phyloP scores from a whole-genome alignment of 345 rosid genomes.

The Salix purpurea region DNA sequence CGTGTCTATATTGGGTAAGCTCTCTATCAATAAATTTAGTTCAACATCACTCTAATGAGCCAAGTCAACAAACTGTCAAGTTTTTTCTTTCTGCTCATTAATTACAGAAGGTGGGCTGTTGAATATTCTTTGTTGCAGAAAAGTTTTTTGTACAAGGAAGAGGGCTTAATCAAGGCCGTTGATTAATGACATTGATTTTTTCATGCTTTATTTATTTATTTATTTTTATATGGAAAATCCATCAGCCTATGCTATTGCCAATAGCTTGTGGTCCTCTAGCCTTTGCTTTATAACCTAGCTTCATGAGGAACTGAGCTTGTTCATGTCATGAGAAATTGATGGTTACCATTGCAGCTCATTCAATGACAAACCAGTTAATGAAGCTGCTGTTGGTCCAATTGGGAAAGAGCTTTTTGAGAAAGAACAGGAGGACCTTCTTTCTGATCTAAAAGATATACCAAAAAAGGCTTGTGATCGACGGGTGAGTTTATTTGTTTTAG shows the following conservation, averaged over 20 bases:
- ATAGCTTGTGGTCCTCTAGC: not conserved
- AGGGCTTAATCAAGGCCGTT: too few relatives aligned
- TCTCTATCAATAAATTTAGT: not conserved
- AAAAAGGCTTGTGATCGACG: conserved; percentile 99
- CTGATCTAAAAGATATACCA: conserved; percentile 86
- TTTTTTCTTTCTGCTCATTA: not conserved
- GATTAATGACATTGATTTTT: too few relatives aligned
- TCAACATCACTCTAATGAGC: not conserved
- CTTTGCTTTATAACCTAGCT: not conserved
- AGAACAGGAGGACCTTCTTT: conserved; percentile 89
- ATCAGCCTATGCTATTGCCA: not conserved
- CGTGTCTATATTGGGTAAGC: conserved; percentile 94
- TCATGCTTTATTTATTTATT: too few relatives aligned
- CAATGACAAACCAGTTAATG: conserved; percentile 86
- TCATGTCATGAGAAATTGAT: conserved; percentile 8
- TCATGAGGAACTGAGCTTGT: conserved; percentile 11
- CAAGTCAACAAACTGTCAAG: not conserved
- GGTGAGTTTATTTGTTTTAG: conserved; percentile 45
- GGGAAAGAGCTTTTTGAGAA: conserved; percentile 91
- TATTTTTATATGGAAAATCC: not conserved
- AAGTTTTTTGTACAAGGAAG: too few relatives aligned
- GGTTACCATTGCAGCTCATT: conserved; percentile 59
- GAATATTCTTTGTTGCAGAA: too few relatives aligned
- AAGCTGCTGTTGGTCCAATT: conserved; percentile 66
- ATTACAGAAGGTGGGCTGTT: not conserved